Conservation (phyloP, 805 yeast genomes). For the Metschnikowia cerradonensis region DNA sequence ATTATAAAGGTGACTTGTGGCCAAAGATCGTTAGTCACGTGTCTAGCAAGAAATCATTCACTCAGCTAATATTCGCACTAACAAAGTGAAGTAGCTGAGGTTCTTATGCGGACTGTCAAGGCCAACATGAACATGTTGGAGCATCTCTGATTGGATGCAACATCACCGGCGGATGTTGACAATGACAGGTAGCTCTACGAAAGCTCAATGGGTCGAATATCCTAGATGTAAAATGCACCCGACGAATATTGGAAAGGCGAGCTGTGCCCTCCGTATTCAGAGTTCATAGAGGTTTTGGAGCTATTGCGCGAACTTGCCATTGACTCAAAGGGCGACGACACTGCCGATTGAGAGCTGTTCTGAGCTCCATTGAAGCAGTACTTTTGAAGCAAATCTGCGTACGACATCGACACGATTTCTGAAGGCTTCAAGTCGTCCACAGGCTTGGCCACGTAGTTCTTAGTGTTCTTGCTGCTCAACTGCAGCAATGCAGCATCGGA, state of each 20-base stretch:
- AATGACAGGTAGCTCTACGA: neutral
- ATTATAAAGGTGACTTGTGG: too few relatives aligned
- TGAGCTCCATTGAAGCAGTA: conserved; percentile 34
- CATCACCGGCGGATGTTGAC: neutral
- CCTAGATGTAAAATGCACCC: conserved; percentile 27
- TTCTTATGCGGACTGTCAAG: too few relatives aligned
- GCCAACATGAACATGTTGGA: too few relatives aligned
- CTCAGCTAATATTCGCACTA: too few relatives aligned
- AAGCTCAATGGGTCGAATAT: neutral
- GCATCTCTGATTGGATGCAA: too few relatives aligned
- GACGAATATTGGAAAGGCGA: conserved; percentile 31
- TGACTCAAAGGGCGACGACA: conserved; percentile 6
- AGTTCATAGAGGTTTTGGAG: conserved; percentile 14
- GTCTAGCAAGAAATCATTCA: too few relatives aligned
- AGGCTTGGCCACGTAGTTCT: conserved; percentile 1
- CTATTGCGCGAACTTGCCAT: conserved; percentile 10
- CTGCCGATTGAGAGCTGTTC: neutral
- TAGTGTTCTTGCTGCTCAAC: neutral
- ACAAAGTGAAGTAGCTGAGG: too few relatives aligned
- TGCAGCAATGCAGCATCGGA: neutral
- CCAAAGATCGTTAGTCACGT: too few relatives aligned
- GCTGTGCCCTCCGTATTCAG: conserved; percentile 23
- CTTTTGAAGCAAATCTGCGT: conserved; percentile 32
- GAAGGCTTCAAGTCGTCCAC: conserved; percentile 4
- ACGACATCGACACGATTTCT: conserved; percentile 24